Evolutionary conservation across 2,329 filamentous ascomycete species (phyloP).

Genomic region (Fusarium floridanum): DNA sequence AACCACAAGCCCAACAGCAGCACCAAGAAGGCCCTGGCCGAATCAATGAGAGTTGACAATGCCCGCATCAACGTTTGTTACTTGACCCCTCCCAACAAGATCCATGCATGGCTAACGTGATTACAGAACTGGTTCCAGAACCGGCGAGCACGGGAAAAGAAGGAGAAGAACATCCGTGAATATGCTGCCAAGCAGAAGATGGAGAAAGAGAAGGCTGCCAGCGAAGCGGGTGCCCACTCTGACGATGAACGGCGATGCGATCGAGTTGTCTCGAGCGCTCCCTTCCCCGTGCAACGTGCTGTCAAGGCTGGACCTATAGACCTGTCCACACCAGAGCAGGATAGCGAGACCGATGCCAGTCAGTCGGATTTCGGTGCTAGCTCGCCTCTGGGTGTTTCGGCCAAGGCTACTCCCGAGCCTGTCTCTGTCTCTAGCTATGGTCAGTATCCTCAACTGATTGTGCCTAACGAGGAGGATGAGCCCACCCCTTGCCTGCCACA

Average conservation of each 20-base stretch:
- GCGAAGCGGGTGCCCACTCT: slow-evolving; percentile 44
- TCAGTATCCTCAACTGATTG: slow-evolving; percentile 44
- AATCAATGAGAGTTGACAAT: slow-evolving; percentile 72
- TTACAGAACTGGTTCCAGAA: slow-evolving; percentile 78
- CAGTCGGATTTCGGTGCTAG: slow-evolving; percentile 44
- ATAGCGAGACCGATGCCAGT: slow-evolving; percentile 45
- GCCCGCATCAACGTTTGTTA: slow-evolving; percentile 71
- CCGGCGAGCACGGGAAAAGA: slow-evolving; percentile 73
- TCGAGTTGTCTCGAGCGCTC: slow-evolving; percentile 57
- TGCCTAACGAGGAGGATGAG: slow-evolving; percentile 42
- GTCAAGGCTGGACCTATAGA: slow-evolving; percentile 19
- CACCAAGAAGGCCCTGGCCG: slow-evolving; percentile 71
- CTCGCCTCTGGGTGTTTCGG: slow-evolving; percentile 40
- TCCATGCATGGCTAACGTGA: slow-evolving; percentile 48
- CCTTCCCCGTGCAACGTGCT: slow-evolving; percentile 51
- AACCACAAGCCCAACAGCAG: slow-evolving; percentile 75
- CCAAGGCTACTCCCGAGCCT: slow-evolving; percentile 38
- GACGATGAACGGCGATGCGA: slow-evolving; percentile 51
- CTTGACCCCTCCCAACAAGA: background rate
- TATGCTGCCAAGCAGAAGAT: slow-evolving; percentile 55
- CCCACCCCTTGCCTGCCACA: slow-evolving; percentile 39
- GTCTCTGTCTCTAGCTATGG: slow-evolving; percentile 25
- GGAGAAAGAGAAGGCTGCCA: slow-evolving; percentile 50
- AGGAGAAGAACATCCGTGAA: slow-evolving; percentile 67
- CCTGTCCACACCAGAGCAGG: slow-evolving; percentile 40